phyloP scores from a whole-genome alignment of 768 basidiomycete genomes.

The Imleria badia region DNA sequence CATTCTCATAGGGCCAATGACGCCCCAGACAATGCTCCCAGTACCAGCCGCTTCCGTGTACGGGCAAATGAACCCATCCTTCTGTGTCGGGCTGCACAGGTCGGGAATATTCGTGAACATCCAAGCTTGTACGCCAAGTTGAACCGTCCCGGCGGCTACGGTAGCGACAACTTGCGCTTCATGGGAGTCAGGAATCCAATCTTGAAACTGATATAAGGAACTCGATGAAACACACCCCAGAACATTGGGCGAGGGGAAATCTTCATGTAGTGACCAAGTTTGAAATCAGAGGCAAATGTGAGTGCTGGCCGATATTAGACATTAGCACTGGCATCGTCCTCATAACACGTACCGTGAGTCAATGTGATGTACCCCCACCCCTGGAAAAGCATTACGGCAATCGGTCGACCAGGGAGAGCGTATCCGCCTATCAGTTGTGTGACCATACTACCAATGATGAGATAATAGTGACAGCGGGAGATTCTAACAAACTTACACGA shows the following conservation, averaged over 20 bases:
- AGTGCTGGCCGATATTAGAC: slow-evolving; percentile 39
- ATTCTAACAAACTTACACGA: slow-evolving; percentile 31
- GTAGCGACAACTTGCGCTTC: slow-evolving; percentile 60
- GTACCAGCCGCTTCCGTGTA: slow-evolving; percentile 72
- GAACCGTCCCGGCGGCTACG: slow-evolving; percentile 61
- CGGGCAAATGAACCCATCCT: slow-evolving; percentile 68
- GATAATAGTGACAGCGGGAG: neutral
- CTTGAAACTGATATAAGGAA: too few species aligned
- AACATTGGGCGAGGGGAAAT: slow-evolving; percentile 70
- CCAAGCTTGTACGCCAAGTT: slow-evolving; percentile 68
- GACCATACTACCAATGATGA: slow-evolving; percentile 45
- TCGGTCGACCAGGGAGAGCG: slow-evolving; percentile 57
- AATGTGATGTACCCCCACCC: slow-evolving; percentile 69
- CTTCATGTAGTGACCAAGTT: slow-evolving; percentile 76
- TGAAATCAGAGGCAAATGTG: slow-evolving; percentile 69
- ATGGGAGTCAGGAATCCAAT: neutral
- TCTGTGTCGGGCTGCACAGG: slow-evolving; percentile 30
- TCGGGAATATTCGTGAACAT: slow-evolving; percentile 43
- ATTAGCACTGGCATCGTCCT: neutral
- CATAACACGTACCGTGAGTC: slow-evolving; percentile 35
- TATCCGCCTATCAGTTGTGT: slow-evolving; percentile 70
- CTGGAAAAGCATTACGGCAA: slow-evolving; percentile 82
- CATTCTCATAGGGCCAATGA: slow-evolving; percentile 72
- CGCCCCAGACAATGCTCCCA: slow-evolving; percentile 79
- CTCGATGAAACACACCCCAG: slow-evolving; percentile 35